phyloP scores from a whole-genome alignment of 2,329 filamentous ascomycete genomes.

The Aureobasidium musti region DNA sequence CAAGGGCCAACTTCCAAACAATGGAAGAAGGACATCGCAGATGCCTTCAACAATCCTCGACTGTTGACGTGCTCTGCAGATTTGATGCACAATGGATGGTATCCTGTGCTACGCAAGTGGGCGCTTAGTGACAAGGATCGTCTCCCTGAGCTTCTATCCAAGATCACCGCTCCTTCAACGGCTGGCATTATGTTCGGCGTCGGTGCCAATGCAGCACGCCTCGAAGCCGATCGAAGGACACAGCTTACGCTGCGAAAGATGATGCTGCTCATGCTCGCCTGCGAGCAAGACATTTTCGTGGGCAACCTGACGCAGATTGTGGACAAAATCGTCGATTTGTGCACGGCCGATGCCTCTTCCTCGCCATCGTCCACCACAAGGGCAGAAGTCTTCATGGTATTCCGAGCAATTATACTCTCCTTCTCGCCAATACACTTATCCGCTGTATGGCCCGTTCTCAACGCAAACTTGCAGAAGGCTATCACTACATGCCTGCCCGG shows the following conservation, averaged over 20 bases:
- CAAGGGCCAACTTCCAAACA: slow-evolving; percentile 79
- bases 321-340: slow-evolving; percentile 83
- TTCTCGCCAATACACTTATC: slow-evolving; percentile 78
- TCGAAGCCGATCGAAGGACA: slow-evolving; percentile 92
- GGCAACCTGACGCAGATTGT: slow-evolving; percentile 71
- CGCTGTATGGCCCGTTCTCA: slow-evolving; percentile 86
- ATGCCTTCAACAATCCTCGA: slow-evolving; percentile 85
- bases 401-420: slow-evolving; percentile 78
- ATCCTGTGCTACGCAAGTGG: slow-evolving; percentile 83
- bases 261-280: slow-evolving; percentile 75
- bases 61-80: slow-evolving; percentile 74
- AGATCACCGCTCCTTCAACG: slow-evolving; percentile 80
- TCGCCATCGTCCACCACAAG: slow-evolving; percentile 89
- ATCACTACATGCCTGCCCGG: slow-evolving; percentile 72
- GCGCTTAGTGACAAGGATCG: slow-evolving; percentile 82
- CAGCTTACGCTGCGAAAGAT: slow-evolving; percentile 86
- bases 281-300: slow-evolving; percentile 76
- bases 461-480: slow-evolving; percentile 78
- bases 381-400: slow-evolving; percentile 84
- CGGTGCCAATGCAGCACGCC: slow-evolving; percentile 84
- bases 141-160: slow-evolving; percentile 75
- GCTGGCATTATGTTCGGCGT: slow-evolving; percentile 99
- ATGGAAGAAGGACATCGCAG: slow-evolving; percentile 89
- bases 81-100: slow-evolving; percentile 73
- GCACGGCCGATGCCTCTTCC: slow-evolving; percentile 79